A percentile compares a stretch with the other conserved stretches of the same genome.
Evolutionary conservation across 331 rosid species (phyloP).

Genomic region (Telfairia occidentalis): DNA sequence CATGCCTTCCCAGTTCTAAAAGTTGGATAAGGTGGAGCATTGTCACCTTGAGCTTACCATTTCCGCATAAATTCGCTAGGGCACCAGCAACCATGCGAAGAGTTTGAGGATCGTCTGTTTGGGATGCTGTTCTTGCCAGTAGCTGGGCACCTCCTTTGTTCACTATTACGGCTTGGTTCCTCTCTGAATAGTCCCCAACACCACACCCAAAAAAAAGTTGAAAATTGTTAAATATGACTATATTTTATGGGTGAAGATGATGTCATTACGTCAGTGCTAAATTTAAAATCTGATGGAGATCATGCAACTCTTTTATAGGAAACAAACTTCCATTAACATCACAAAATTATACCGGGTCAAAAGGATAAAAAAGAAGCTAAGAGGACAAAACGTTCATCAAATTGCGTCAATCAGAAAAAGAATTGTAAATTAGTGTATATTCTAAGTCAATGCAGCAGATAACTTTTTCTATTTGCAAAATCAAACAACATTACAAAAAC

Average conservation of each 20-base stretch:
- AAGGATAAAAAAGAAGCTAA: neutral
- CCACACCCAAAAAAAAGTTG: neutral
- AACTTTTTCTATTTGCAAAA: neutral
- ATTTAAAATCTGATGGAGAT: neutral
- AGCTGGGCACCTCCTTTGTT: constrained; percentile 55
- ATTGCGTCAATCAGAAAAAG: neutral
- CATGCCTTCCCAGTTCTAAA: neutral
- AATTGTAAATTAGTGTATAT: neutral
- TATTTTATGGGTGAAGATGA: neutral
- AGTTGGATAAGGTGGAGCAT: neutral
- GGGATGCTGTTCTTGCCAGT: constrained; percentile 38
- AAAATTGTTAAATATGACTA: neutral
- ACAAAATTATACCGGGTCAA: neutral
- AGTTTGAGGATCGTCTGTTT: constrained; percentile 49
- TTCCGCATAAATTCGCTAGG: constrained; percentile 70
- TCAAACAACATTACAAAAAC: neutral
- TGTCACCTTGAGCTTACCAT: constrained; percentile 28
- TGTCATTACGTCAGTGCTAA: neutral
- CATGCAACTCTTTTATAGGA: neutral
- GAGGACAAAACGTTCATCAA: neutral
- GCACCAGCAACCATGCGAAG: constrained; percentile 71
- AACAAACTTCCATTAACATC: no score
- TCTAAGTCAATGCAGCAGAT: neutral
- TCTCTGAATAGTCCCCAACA: constrained; percentile 26
- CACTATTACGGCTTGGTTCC: constrained; percentile 43